Evolutionary conservation across 139 green algal species (phyloP).

Genomic region (Picochlorum costavermella): DNA sequence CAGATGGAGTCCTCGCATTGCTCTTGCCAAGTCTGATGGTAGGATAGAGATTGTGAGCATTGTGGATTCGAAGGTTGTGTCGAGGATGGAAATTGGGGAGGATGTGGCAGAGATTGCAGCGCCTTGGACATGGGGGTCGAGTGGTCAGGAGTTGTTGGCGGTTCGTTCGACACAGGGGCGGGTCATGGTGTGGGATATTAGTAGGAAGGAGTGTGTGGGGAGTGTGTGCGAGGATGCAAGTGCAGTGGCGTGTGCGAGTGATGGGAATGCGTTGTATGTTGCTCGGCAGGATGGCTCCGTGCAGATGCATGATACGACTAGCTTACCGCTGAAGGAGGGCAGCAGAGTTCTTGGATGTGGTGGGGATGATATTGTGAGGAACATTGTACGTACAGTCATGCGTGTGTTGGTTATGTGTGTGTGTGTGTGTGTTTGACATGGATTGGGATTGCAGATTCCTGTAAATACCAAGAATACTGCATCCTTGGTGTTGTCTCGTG

Average conservation of each 20-base stretch:
- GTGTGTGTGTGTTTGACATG: too few species aligned
- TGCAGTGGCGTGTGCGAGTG: neutral
- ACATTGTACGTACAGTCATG: too few species aligned
- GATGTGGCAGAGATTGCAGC: neutral
- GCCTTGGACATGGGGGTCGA: too few species aligned
- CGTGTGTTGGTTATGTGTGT: too few species aligned
- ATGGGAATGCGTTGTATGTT: neutral
- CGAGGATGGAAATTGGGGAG: slow-evolving; percentile 26
- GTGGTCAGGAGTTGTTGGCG: neutral
- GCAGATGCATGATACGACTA: neutral
- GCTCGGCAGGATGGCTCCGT: neutral
- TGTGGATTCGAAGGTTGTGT: slow-evolving; percentile 37
- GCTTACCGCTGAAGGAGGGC: too few species aligned
- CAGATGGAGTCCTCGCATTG: slow-evolving; percentile 48
- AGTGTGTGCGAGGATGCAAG: neutral
- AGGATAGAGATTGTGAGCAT: slow-evolving; percentile 59
- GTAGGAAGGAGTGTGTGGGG: neutral
- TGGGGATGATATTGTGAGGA: too few species aligned
- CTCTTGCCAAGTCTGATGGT: slow-evolving; percentile 39
- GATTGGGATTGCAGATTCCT: too few species aligned
- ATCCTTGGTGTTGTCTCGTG: too few species aligned
- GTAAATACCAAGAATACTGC: too few species aligned
- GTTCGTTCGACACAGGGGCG: neutral
- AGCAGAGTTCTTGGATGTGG: too few species aligned
- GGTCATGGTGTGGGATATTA: neutral